phyloP scores from a whole-genome alignment of 257 asterid genomes.

The Solanum commersonii region DNA sequence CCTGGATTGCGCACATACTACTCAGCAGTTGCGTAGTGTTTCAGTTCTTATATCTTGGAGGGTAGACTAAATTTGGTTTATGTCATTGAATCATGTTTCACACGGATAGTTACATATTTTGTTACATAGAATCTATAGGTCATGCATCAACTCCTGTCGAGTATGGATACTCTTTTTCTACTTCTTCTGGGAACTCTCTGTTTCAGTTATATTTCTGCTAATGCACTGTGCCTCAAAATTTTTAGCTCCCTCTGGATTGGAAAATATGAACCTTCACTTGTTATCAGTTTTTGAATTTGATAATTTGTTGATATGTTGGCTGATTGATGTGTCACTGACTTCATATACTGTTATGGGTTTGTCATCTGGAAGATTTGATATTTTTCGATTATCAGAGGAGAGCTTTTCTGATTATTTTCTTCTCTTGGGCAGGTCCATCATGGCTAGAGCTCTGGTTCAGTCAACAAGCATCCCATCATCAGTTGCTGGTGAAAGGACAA shows the following conservation, averaged over 20 bases:
- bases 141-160: background rate
- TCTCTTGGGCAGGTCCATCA: slow-evolving; percentile 33
- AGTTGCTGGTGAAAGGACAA: slow-evolving; percentile 32
- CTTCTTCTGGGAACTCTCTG: background rate
- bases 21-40: background rate
- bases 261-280: background rate
- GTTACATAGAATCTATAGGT: background rate
- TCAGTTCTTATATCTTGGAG: background rate
- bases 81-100: background rate
- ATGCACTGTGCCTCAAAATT: background rate
- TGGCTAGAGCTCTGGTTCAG: slow-evolving; percentile 70
- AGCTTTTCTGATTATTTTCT: background rate
- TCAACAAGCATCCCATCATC: slow-evolving; percentile 58
- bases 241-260: background rate
- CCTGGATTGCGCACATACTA: background rate
- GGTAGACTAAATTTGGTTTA: background rate
- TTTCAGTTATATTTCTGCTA: background rate
- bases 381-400: background rate
- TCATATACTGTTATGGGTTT: background rate
- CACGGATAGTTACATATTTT: background rate
- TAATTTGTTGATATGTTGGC: background rate
- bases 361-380: background rate
- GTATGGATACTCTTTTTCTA: background rate
- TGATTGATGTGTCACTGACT: background rate
- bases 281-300: background rate